Conservation (phyloP, 441 rosid species). For the Pelargonium australe region DNA sequence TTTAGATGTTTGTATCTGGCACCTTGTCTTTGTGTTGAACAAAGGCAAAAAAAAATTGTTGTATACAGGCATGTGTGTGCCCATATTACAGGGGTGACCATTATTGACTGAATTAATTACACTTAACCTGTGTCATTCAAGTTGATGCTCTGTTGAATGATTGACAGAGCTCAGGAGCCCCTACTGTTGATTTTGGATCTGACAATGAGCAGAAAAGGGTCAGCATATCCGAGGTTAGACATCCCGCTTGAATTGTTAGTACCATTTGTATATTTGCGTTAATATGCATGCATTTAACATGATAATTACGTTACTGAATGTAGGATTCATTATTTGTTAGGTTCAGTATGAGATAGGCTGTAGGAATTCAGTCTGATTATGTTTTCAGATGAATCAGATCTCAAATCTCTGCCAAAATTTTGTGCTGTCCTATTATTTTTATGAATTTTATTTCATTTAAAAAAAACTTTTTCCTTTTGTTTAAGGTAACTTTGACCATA, state of each 20-base stretch:
- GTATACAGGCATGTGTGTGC: conserved; percentile 3
- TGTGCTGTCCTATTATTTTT: too few relatives aligned
- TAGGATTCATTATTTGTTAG: background rate
- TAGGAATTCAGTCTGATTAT: background rate
- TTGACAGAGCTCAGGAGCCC: conserved; percentile 47
- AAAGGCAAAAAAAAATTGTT: background rate
- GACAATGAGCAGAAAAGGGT: conserved; percentile 47
- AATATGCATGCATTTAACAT: conserved; percentile 9
- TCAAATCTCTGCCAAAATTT: background rate
- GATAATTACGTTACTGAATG: background rate
- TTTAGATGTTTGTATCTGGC: background rate
- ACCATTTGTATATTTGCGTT: conserved; percentile 10
- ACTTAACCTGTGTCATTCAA: background rate
- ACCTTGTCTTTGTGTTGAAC: background rate
- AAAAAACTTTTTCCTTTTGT: background rate
- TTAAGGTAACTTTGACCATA: background rate
- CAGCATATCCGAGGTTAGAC: conserved; percentile 66
- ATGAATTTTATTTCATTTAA: background rate
- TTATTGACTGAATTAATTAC: background rate
- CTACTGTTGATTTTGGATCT: conserved; percentile 74
- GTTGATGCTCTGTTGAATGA: background rate
- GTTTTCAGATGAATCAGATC: background rate
- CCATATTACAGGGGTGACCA: background rate
- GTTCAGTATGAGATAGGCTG: background rate
- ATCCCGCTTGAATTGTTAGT: conserved; percentile 19